These are phyloP conservation scores for Malassezia globosa DNA, from an alignment of 1,284 basidiomycete genomes.

Conservation along the genomic window DNA sequence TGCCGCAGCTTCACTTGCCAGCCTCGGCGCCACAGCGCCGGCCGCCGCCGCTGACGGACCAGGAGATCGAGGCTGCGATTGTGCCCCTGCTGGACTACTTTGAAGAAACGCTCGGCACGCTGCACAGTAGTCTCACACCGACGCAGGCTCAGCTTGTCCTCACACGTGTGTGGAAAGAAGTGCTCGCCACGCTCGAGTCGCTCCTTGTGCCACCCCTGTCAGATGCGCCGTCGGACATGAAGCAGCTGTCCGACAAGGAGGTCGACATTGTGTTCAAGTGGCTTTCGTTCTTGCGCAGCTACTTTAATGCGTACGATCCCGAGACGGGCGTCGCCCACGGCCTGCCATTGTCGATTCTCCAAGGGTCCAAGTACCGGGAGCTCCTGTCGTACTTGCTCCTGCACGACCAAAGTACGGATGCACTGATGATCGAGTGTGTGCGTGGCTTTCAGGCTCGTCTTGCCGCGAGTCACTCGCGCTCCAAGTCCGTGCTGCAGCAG, in stretches of 20 bases:
- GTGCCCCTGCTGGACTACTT: slow-evolving; percentile 89
- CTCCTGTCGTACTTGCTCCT: slow-evolving; percentile 39
- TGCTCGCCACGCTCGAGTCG: slow-evolving; percentile 73
- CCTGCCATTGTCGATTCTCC: slow-evolving; percentile 71
- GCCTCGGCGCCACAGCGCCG: slow-evolving; percentile 29
- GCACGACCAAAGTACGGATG: slow-evolving; percentile 41
- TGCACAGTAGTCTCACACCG: slow-evolving; percentile 70
- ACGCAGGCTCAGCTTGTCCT: slow-evolving; percentile 72
- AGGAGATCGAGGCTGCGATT: slow-evolving; percentile 90
- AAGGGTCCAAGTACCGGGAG: slow-evolving; percentile 86
- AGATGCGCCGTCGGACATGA: slow-evolving; percentile 78
- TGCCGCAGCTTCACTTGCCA: too few relatives aligned
- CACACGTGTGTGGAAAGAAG: slow-evolving; percentile 91
- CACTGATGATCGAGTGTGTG: slow-evolving; percentile 67
- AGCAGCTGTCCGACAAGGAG: slow-evolving; percentile 80
- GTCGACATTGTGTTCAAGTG: slow-evolving; percentile 97
- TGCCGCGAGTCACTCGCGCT: slow-evolving; percentile 54
- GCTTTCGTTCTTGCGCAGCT: slow-evolving; percentile 73
- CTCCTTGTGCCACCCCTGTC: slow-evolving; percentile 83
- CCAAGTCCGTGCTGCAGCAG: slow-evolving; percentile 55
- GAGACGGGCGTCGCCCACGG: slow-evolving; percentile 54
- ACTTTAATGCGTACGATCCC: slow-evolving; percentile 88
- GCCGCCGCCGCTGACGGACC: slow-evolving; percentile 67
- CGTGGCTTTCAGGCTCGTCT: slow-evolving; percentile 62
- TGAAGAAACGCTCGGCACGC: slow-evolving; percentile 79